These are phyloP conservation scores for Moricandia moricandioides DNA, from an alignment of 345 rosid species.

Conservation along the genomic window DNA sequence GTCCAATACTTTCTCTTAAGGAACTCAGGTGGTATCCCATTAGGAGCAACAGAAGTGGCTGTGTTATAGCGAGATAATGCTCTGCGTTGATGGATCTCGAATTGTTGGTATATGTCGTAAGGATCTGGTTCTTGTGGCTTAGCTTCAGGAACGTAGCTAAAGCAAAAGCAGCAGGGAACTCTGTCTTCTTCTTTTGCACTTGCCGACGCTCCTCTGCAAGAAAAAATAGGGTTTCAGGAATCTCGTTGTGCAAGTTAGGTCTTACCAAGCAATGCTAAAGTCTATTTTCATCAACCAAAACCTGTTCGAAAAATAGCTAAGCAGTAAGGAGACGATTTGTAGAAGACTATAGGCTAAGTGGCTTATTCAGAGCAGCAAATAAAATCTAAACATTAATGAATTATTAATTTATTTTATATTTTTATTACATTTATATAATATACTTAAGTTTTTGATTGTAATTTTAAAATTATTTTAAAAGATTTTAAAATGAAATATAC, in stretches of 20 bases:
- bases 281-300: background rate
- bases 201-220: conserved; percentile 40
- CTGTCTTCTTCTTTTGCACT: conserved; percentile 38
- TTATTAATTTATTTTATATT: too few species aligned
- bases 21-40: conserved; percentile 49
- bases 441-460: too few species aligned
- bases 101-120: conserved; percentile 42
- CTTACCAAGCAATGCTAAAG: background rate
- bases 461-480: too few species aligned
- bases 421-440: too few species aligned
- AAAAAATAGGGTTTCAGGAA: background rate
- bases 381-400: too few species aligned
- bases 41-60: conserved; percentile 45
- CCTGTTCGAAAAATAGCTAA: too few species aligned
- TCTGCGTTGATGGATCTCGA: conserved; percentile 33
- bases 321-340: too few species aligned
- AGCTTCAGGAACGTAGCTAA: conserved; percentile 32
- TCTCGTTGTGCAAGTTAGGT: background rate
- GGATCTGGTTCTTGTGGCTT: conserved; percentile 41
- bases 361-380: too few species aligned
- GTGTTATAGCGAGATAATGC: background rate
- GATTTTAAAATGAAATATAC: too few species aligned
- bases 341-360: too few species aligned
- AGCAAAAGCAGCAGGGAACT: conserved; percentile 38
- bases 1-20: conserved; percentile 52